A percentile compares a stretch with the other conserved stretches of the same genome.
These are phyloP conservation scores for Cercospora zeae-maydis DNA, from an alignment of 2,329 filamentous ascomycete genomes.

Conservation along the genomic window DNA sequence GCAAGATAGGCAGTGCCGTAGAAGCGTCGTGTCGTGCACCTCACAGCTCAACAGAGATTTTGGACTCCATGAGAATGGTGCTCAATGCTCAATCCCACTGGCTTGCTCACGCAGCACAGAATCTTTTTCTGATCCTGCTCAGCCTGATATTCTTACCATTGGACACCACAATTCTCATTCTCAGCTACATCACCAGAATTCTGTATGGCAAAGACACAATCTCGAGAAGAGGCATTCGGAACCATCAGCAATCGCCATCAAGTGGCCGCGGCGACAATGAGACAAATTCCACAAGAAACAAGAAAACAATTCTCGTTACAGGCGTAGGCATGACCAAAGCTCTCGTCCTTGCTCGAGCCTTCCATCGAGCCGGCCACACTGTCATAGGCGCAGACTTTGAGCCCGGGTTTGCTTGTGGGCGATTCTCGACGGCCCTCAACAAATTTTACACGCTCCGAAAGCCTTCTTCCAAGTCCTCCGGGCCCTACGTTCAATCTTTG, in stretches of 20 bases:
- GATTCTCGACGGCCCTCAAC: slow-evolving; percentile 56
- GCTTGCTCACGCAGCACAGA: slow-evolving; percentile 47
- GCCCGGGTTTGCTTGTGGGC: slow-evolving; percentile 45
- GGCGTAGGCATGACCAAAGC: slow-evolving; percentile 71
- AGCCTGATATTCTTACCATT: slow-evolving; percentile 49
- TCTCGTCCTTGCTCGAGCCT: slow-evolving; percentile 61
- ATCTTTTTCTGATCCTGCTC: slow-evolving; percentile 46
- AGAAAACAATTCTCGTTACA: slow-evolving; percentile 64
- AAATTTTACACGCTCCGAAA: slow-evolving; percentile 52
- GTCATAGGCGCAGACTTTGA: slow-evolving; percentile 67
- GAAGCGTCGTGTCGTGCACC: not conserved
- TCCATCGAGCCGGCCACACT: slow-evolving; percentile 61
- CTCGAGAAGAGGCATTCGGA: not conserved
- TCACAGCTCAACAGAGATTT: not conserved
- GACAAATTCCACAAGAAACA: slow-evolving; percentile 12
- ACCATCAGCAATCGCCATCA: not conserved
- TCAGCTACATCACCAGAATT: slow-evolving; percentile 28
- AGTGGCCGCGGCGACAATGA: not conserved
- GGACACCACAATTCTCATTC: slow-evolving; percentile 44
- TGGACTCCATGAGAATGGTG: slow-evolving; percentile 23
- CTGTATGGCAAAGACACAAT: not conserved
- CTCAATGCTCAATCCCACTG: slow-evolving; percentile 36
- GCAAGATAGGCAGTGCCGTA: not conserved
- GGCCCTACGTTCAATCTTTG: slow-evolving; percentile 55
- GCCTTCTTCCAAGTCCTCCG: slow-evolving; percentile 31